Conservation (phyloP, 2,329 filamentous ascomycete species). For the Metarhizium humberi region DNA sequence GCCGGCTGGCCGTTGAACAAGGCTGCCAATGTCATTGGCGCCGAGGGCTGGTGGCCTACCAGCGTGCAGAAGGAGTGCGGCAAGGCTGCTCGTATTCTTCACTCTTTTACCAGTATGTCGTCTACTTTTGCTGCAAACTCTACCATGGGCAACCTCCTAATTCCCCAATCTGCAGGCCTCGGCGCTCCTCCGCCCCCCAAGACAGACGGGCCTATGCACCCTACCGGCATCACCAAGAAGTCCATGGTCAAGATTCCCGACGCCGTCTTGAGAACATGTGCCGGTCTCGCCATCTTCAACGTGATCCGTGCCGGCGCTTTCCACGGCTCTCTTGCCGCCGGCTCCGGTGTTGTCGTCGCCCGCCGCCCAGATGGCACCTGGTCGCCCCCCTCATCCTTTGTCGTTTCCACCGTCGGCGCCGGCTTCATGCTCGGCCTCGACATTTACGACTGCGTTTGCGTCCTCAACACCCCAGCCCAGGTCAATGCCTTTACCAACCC, state of each 20-base stretch:
- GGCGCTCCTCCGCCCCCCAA: slow-evolving; percentile 10
- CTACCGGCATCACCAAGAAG: slow-evolving; percentile 21
- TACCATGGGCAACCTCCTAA: neutral
- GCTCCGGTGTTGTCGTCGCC: slow-evolving; percentile 50
- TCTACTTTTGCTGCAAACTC: neutral
- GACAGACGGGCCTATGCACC: slow-evolving; percentile 18
- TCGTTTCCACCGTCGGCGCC: slow-evolving; percentile 60
- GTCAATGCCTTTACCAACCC: slow-evolving; percentile 59
- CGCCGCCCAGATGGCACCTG: slow-evolving; percentile 50
- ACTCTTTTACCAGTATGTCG: slow-evolving; percentile 57
- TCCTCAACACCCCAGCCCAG: slow-evolving; percentile 61
- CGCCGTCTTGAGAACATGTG: slow-evolving; percentile 42
- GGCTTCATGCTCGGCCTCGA: slow-evolving; percentile 66
- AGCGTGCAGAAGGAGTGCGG: slow-evolving; percentile 65
- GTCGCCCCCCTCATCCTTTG: slow-evolving; percentile 64
- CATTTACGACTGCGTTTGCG: slow-evolving; percentile 68
- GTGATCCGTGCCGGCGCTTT: slow-evolving; percentile 51
- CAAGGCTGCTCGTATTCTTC: slow-evolving; percentile 65
- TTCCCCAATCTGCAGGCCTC: slow-evolving; percentile 11
- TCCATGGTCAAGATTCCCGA: slow-evolving; percentile 28
- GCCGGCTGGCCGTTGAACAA: slow-evolving; percentile 58
- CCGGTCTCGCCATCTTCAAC: slow-evolving; percentile 55
- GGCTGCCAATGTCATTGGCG: slow-evolving; percentile 58
- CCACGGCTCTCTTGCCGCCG: slow-evolving; percentile 46
- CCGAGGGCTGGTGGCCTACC: slow-evolving; percentile 69